Evolutionary conservation across 176 grass and related monocot species (phyloP).

Genomic region (Ampelocalamus luodianensis): DNA sequence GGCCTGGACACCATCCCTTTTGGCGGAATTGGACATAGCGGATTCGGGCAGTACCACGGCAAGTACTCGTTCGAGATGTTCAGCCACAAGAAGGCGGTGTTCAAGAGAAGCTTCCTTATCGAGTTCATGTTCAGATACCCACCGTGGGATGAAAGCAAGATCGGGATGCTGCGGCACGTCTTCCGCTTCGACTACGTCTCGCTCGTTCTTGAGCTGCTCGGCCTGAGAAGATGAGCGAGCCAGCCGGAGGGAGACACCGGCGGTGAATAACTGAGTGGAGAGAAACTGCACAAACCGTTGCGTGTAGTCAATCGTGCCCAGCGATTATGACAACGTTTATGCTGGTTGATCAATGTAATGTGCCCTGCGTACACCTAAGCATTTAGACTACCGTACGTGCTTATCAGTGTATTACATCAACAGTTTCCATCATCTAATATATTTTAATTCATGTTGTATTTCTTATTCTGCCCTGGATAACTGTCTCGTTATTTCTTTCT

Average conservation of each 20-base stretch:
- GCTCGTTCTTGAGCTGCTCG: conserved; percentile 57
- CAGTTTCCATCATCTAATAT: neutral
- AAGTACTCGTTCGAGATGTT: conserved; percentile 91
- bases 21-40: conserved; percentile 72
- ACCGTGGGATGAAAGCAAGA: conserved; percentile 64
- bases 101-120: conserved; percentile 56
- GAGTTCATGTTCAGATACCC: conserved; percentile 79
- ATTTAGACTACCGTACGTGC: neutral
- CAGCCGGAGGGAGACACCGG: neutral
- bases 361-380: neutral
- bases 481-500: no score
- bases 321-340: neutral
- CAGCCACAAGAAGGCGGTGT: conserved; percentile 81
- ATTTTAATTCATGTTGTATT: neutral
- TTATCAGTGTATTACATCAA: neutral
- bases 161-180: conserved; percentile 53
- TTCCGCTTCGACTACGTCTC: conserved; percentile 56
- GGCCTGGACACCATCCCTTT: conserved; percentile 65
- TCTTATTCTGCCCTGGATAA: neutral
- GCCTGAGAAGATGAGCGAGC: conserved; percentile 35
- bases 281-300: neutral
- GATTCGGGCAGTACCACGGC: conserved; percentile 86
- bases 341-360: neutral
- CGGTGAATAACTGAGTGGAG: neutral
- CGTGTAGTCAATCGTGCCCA: neutral